Evolutionary conservation across 495 filamentous ascomycete genomes (phyloP).

Genomic region (Wilcoxina mikolae): DNA sequence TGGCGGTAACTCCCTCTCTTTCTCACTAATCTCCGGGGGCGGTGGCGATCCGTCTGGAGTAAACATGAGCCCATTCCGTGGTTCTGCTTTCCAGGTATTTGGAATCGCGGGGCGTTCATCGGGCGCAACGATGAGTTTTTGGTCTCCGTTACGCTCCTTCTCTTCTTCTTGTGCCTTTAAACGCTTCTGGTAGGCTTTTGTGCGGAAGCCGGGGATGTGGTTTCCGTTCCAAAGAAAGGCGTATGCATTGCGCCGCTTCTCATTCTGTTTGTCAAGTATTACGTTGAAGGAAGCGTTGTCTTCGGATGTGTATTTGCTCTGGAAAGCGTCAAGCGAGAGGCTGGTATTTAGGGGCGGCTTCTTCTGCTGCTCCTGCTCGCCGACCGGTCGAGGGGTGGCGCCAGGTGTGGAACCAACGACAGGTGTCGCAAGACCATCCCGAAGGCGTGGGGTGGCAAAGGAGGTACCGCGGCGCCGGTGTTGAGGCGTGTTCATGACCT

Average conservation of each 20-base stretch:
- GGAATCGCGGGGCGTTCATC: conserved; percentile 64
- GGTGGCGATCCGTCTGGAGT: conserved; percentile 41
- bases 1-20: conserved; percentile 35
- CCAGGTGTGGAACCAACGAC: not conserved
- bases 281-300: conserved; percentile 94
- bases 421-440: conserved; percentile 14
- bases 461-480: conserved; percentile 20
- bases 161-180: conserved; percentile 25
- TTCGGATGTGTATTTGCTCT: conserved; percentile 86
- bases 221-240: conserved; percentile 80
- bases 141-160: conserved; percentile 31
- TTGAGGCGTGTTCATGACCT: conserved; percentile 60
- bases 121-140: conserved; percentile 34
- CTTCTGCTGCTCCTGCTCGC: conserved; percentile 3
- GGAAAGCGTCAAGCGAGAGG: conserved; percentile 70
- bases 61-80: conserved; percentile 84
- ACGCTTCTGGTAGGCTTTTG: conserved; percentile 62
- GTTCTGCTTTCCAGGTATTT: conserved; percentile 56
- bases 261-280: conserved; percentile 80
- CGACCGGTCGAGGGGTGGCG: not conserved
- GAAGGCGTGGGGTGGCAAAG: conserved; percentile 18
- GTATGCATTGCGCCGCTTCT: conserved; percentile 63
- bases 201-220: conserved; percentile 72
- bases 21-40: not conserved
- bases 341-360: conserved; percentile 55